Percentiles rank a stretch among this genome's conserved stretches.
phyloP scores from a whole-genome alignment of 2,329 filamentous ascomycete species.

The Berkeleyomyces basicola region DNA sequence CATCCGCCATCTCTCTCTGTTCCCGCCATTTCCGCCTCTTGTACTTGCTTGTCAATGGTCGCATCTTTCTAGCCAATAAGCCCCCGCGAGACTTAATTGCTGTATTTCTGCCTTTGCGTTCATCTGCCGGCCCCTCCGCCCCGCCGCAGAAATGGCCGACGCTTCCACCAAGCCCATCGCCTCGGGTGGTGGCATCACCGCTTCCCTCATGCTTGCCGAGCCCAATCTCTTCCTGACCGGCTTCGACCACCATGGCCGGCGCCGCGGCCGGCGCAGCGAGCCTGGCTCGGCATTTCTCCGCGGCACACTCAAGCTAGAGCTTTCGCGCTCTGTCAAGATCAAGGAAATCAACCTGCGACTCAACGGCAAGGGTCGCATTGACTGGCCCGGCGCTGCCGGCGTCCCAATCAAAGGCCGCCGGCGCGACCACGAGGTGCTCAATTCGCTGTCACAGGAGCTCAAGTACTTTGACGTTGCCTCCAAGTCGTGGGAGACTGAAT shows the following conservation, averaged over 20 bases:
- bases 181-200: conserved; percentile 56
- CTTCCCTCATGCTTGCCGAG: conserved; percentile 60
- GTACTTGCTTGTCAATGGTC: background rate
- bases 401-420: conserved; percentile 73
- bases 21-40: background rate
- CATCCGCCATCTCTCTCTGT: background rate
- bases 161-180: conserved; percentile 49
- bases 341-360: conserved; percentile 82
- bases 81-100: background rate
- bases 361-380: conserved; percentile 67
- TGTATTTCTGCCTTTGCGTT: background rate
- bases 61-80: background rate
- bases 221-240: conserved; percentile 67
- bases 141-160: conserved; percentile 21
- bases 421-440: conserved; percentile 64
- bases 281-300: conserved; percentile 72
- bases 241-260: conserved; percentile 53
- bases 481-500: conserved; percentile 42
- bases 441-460: conserved; percentile 59
- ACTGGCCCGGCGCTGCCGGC: conserved; percentile 84
- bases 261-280: conserved; percentile 26
- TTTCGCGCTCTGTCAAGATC: conserved; percentile 83
- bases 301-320: conserved; percentile 63
- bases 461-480: conserved; percentile 79
- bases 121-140: background rate